Evolutionary conservation across 345 rosid species (phyloP), one percentile per base, ranked within the genome.

Genomic region (Populus nigra): DNA sequence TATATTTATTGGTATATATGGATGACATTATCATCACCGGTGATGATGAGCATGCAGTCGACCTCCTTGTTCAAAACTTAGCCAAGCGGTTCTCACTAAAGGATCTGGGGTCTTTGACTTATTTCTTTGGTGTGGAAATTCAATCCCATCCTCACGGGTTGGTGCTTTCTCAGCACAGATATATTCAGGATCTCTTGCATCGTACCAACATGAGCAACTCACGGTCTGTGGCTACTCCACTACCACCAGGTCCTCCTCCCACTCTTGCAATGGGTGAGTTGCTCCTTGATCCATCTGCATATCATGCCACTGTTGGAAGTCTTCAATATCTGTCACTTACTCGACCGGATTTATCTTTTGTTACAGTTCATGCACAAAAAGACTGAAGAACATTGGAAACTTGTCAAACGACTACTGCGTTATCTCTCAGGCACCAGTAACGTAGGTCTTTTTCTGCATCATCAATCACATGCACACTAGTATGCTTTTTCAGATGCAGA

Each of bases 31-130:
- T 27, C 33, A 31, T 65, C 22, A 65, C 22, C 0, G 23, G 41
- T 17, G 20, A 49, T 17, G 22, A 49, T 17, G 20, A 16, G 0
- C 2, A 16, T 49, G 7, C 0, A 5, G 55, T 49, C 2, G 1
- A 17, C 1, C 22, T 4, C 0, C 7, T 49, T 16, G 8, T 49
- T 49, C 55, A 49, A 0, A 49, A 5, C 0, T 5, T 49, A 16
- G 55, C 22, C 1, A 1, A 4, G 0, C 0, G 22, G 2, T 49
- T 49, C 22, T 49, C 7, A 0, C 6, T 49, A 0, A 49, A 49
- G 0, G 55, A 5, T 49, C 7, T 17, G 0, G 55, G 55, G 0
- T 5, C 22, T 4, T 0, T 49, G 0, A 49, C 22, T 4, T 17
- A 49, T 17, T 49, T 49, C 2, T 8, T 49, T 49, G 55, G 55